Conservation (phyloP, 2,329 filamentous ascomycete species). For the Penicillium olsonii region DNA sequence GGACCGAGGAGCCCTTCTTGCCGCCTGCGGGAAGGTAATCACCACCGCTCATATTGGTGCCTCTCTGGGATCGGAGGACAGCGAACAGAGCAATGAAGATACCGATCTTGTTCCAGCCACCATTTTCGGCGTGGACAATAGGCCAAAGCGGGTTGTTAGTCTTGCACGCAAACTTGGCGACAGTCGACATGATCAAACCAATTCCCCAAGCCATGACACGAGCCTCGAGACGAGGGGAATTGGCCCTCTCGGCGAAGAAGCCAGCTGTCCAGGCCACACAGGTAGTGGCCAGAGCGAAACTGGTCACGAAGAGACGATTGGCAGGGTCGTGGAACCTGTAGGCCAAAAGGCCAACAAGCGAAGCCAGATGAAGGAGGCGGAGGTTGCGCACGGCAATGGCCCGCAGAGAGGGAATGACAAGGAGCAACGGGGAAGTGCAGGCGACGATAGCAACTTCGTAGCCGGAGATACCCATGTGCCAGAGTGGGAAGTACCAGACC, state of each 20-base stretch:
- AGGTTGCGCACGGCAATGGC: constrained; percentile 68
- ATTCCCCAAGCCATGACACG: constrained; percentile 78
- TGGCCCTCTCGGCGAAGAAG: constrained; percentile 73
- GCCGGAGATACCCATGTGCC: constrained; percentile 98
- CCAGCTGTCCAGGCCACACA: constrained; percentile 83
- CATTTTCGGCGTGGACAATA: constrained; percentile 84
- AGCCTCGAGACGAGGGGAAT: constrained; percentile 75
- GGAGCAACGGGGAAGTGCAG: constrained; percentile 76
- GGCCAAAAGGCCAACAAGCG: constrained; percentile 74
- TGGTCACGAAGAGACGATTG: constrained; percentile 75
- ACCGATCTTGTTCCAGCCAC: constrained; percentile 87
- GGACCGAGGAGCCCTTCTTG: constrained; percentile 66
- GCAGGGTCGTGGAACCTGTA: constrained; percentile 74
- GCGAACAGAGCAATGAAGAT: constrained; percentile 74
- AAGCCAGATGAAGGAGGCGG: constrained; percentile 71
- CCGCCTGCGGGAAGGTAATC: constrained; percentile 54
- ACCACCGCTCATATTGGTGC: constrained; percentile 54
- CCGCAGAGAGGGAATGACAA: constrained; percentile 70
- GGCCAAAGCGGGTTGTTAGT: constrained; percentile 99
- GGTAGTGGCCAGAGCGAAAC: constrained; percentile 76
- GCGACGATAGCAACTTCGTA: constrained; percentile 89
- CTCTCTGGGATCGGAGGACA: constrained; percentile 72
- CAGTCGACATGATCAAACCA: constrained; percentile 79
- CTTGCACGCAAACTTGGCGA: constrained; percentile 88
- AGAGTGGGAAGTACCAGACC: constrained; percentile 97